Base-by-base conservation (phyloP, 2,329 filamentous ascomycete genomes). In the Onygenales sp. region DNA sequence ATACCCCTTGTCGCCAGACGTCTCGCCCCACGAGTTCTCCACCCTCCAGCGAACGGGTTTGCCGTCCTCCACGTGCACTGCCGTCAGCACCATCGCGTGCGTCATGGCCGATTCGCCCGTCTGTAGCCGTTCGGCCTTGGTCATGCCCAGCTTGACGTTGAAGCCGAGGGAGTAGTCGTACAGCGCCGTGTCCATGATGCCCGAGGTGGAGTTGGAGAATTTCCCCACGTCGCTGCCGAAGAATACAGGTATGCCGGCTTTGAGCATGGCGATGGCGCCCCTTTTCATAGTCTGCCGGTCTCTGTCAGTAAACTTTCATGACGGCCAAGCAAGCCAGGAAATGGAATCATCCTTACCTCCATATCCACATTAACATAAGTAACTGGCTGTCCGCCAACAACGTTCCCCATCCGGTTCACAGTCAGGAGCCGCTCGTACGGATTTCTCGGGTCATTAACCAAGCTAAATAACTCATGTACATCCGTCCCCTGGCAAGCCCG, bases 31-130 rank as follows among this genome's bases (percentile, higher is more conserved):
- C 53, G 82, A 86, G 66, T 95, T 95, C 77, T 95, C 86, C 6
- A 95, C 88, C 52, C 89, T 76, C 90, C 90, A 95, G 44, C 89
- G 75, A 1, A 89, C 80, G 2, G 82, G 77, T 68, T 82, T 79
- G 1, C 81, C 83, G 55, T 81, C 71, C 32, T 87, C 45, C 2
- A 94, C 68, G 64, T 95, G 89, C 45, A 95, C 90, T 0, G 82
- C 90, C 2, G 89, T 95, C 57, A 95, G 71, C 0, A 94, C 88
- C 90, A 95, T 95, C 4, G 90, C 90, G 63, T 95, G 90, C 1
- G 89, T 95, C 89, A 95, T 94, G 50, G 81, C 78, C 52, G 81
- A 85, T 71, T 94, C 89, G 9, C 87, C 83, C 0, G 84, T 85
- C 61, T 80, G 75, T 45, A 95, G 73, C 3, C 89, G 75, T 62